These are phyloP conservation scores for Candida easanensis DNA, from an alignment of 805 yeast species.

Conservation along the genomic window DNA sequence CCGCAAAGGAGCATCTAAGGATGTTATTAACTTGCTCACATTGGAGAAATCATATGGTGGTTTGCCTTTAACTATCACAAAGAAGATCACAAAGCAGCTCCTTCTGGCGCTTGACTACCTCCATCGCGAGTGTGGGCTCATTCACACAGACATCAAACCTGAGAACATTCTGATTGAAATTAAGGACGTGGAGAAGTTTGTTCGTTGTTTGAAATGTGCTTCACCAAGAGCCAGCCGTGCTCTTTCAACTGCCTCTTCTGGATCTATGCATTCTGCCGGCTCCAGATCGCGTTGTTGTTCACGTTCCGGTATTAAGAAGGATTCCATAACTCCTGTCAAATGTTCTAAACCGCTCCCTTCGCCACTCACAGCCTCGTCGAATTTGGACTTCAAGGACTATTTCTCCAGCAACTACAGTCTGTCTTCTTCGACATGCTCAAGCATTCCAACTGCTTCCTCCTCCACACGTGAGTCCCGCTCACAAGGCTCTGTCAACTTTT, in stretches of 20 bases:
- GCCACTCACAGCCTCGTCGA: constrained; percentile 31
- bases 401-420: constrained; percentile 12
- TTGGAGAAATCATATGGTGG: constrained; percentile 47
- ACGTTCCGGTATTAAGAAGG: not conserved
- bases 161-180: constrained; percentile 62
- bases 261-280: constrained; percentile 1
- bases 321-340: constrained; percentile 22
- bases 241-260: constrained; percentile 15
- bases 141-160: constrained; percentile 76
- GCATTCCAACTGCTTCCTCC: not conserved
- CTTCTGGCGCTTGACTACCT: constrained; percentile 54
- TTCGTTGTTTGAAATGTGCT: constrained; percentile 22
- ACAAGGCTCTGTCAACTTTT: constrained; percentile 16
- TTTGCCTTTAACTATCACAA: constrained; percentile 50
- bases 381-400: constrained; percentile 11
- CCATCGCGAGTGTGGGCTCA: constrained; percentile 60
- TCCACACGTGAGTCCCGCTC: constrained; percentile 8
- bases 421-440: constrained; percentile 1
- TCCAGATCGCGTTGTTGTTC: constrained; percentile 5
- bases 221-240: constrained; percentile 24
- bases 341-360: constrained; percentile 48
- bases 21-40: constrained; percentile 4
- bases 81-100: constrained; percentile 55
- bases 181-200: constrained; percentile 50
- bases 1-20: not conserved